Base-by-base conservation (phyloP, 768 basidiomycete genomes). In the Cystofilobasidium ferigula region DNA sequence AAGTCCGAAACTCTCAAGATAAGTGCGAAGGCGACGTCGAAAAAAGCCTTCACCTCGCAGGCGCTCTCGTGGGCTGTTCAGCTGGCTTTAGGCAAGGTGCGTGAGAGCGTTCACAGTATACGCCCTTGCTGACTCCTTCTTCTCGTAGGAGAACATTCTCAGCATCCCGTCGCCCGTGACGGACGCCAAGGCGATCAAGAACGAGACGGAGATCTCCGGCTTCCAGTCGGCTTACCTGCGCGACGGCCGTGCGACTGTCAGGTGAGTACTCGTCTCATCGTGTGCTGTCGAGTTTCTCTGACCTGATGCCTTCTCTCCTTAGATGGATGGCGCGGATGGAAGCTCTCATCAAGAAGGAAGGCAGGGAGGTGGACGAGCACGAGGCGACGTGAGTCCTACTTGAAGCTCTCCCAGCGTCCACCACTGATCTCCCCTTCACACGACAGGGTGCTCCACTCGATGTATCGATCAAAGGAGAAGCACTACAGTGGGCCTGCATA, bases 301-400 rank as follows among this genome's bases (percentile, higher is more conserved):
- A 8, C 28, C 6, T 26, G 6, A 47, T 9, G 14, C 13, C 36
- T 57, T 51, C 24, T 28, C 34, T 30, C 38, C 3, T 42, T 1
- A 70, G 74, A 7, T 98, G 90, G 84, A 82, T 92, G 66, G 87
- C 90, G 0, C 94, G 91, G 90, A 79, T 99, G 1, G 91, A 97
- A 64, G 77, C 83, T 64, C 87, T 89, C 75, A 79, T 93, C 43
- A 10, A 30, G 5, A 82, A 86, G 66, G 86, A 86, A 58, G 87
- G 87, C 72, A 82, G 86, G 67, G 45, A 71, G 26, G 86, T 98
- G 70, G 87, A 87, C 8, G 94, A 98, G 76, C 95, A 87, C 79
- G 89, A 93, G 73, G 92, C 93, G 16, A 88, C 58, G 63, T 64
- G 28, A 16, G 63, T 57, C 34, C 18, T n/a, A n/a, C 47, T 13